Base-by-base conservation (phyloP, 768 basidiomycete genomes). In the Cubamyces lactineus region DNA sequence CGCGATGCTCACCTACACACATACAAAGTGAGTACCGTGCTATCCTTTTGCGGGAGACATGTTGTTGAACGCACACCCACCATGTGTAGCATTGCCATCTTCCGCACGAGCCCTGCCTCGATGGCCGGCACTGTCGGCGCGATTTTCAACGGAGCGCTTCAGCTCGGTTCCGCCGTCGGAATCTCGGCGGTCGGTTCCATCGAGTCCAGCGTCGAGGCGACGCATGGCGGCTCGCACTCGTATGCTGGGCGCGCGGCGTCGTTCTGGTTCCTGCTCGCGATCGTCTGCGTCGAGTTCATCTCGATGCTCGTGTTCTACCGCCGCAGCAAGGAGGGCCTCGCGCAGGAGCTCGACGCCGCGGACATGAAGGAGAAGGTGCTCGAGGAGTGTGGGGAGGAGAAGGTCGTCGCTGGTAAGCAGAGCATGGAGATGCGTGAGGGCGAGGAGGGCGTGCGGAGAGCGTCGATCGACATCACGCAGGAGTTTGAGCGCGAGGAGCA, bases 101-200 rank as follows among this genome's bases (percentile, higher is more conserved):
- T 86, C 71, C 77, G 75, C 60, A 77, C 77, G 40, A 78, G 77
- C 5, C 83, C 83, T 5, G 60, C 79, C 8, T 74, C 75, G n/a
- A 79, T 82, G 67, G 76, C 82, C 4, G 84, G 85, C 42, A 81
- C 79, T 5, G 77, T 84, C 16, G 82, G 82, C 19, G 85, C 84
- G 16, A 79, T 86, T 42, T 83, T 84, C 74, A 83, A 82, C 59
- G 77, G 78, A 23, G 80, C 81, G 12, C 76, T 84, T 1, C 82
- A 86, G 68, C 72, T 83, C 59, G 83, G 83, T 38, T 77, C 77
- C 11, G 84, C 85, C 6, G 72, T 82, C 21, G 83, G 82, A 19
- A 71, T 82, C 34, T 80, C 85, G 15, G 76, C 77, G 24, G 76
- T 83, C 24, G 78, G 70, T 34, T 79, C 82, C 17, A 84, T 85